Conservation (phyloP, 805 yeast species). For the Candida khao-thaluensis region DNA sequence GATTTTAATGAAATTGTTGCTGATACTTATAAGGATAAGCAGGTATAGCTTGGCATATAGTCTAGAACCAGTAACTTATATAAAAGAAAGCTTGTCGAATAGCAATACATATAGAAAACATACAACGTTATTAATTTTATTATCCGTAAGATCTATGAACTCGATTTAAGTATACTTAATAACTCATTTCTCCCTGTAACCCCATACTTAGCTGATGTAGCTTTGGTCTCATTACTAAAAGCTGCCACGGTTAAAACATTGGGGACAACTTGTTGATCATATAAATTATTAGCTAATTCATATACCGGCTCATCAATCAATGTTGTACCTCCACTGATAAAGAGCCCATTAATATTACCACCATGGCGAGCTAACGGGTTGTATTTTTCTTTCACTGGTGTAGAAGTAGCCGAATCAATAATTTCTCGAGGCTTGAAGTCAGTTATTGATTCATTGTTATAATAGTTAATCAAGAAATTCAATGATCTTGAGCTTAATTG, state of each 20-base stretch:
- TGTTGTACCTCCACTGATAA: conserved; percentile 65
- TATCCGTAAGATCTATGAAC: not conserved
- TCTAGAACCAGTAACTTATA: no score
- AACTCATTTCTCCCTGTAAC: conserved; percentile 71
- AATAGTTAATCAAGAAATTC: conserved; percentile 46
- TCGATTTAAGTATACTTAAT: conserved; percentile 38
- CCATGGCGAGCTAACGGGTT: not conserved
- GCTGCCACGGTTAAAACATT: conserved; percentile 59
- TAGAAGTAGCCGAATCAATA: conserved; percentile 12
- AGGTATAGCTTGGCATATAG: no score
- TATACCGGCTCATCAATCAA: conserved; percentile 69
- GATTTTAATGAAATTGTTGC: conserved; percentile 57
- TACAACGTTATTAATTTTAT: no score
- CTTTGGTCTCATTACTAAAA: conserved; percentile 43
- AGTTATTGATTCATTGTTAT: conserved; percentile 24
- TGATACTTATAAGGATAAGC: conserved; percentile 50
- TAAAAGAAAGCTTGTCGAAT: no score
- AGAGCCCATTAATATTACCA: conserved; percentile 23
- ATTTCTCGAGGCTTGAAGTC: conserved; percentile 25
- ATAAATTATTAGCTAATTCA: conserved; percentile 49
- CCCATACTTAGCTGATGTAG: conserved; percentile 59
- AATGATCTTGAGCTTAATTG: conserved; percentile 58
- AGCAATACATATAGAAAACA: no score
- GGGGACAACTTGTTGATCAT: conserved; percentile 34
- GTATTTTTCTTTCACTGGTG: conserved; percentile 12